Conservation (phyloP, 495 filamentous ascomycete species). For the Letharia columbiana region DNA sequence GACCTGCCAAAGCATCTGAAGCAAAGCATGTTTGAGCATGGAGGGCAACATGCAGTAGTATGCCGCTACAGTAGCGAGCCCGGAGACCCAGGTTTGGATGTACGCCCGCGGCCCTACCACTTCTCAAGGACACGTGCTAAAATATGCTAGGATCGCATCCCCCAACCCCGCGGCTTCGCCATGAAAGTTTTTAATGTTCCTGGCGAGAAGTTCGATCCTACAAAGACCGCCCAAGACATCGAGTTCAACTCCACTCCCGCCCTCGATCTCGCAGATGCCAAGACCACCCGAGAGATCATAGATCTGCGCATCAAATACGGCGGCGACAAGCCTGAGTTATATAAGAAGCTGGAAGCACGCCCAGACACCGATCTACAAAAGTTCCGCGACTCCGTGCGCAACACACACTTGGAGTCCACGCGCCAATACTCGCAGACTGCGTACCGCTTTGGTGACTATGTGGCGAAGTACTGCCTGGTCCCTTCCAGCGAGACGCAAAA, state of each 20-base stretch:
- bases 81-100: conserved; percentile 36
- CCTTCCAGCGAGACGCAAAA: conserved; percentile 35
- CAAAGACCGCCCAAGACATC: conserved; percentile 38
- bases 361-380: conserved; percentile 38
- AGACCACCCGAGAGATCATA: conserved; percentile 40
- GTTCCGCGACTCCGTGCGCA: conserved; percentile 32
- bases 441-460: conserved; percentile 42
- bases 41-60: conserved; percentile 32
- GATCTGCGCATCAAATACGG: conserved; percentile 39
- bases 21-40: conserved; percentile 38
- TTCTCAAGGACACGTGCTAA: conserved; percentile 11
- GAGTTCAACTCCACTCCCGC: conserved; percentile 43
- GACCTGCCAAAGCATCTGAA: conserved; percentile 36
- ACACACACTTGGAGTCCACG: conserved; percentile 37
- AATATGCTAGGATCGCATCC: conserved; percentile 32
- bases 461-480: conserved; percentile 41
- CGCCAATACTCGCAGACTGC: conserved; percentile 42
- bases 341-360: conserved; percentile 35
- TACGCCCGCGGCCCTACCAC: conserved; percentile 7
- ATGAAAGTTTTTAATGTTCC: conserved; percentile 42
- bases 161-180: conserved; percentile 39
- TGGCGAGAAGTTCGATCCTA: conserved; percentile 37
- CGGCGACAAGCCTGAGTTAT: conserved; percentile 31
- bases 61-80: conserved; percentile 38
- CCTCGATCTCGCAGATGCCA: conserved; percentile 39